phyloP scores from a whole-genome alignment of 805 yeast genomes.

The Nakazawaea wickerhamii region DNA sequence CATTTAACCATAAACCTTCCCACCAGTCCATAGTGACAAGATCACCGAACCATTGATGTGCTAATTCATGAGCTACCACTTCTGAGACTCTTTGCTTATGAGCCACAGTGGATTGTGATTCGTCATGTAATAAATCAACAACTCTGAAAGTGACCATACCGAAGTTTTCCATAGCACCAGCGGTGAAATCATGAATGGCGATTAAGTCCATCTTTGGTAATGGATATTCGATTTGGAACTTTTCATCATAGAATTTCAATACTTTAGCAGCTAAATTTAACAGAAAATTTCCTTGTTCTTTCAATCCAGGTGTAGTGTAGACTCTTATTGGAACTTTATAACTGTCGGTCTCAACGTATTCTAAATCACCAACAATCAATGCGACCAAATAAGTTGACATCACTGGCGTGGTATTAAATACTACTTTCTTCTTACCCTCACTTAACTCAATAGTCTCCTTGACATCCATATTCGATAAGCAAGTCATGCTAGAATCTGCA shows the following conservation, averaged over 20 bases:
- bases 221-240: slow-evolving; percentile 58
- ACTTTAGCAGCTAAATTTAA: slow-evolving; percentile 41
- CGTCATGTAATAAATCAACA: slow-evolving; percentile 49
- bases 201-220: slow-evolving; percentile 76
- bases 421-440: slow-evolving; percentile 38
- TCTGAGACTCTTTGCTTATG: slow-evolving; percentile 71
- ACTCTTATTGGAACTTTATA: slow-evolving; percentile 56
- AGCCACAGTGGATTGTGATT: slow-evolving; percentile 38
- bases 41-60: slow-evolving; percentile 92
- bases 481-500: slow-evolving; percentile 46
- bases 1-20: slow-evolving; percentile 88
- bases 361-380: slow-evolving; percentile 64
- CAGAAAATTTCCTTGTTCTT: slow-evolving; percentile 42
- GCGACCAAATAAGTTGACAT: slow-evolving; percentile 76
- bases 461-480: slow-evolving; percentile 65
- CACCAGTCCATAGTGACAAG: slow-evolving; percentile 91
- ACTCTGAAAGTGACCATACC: slow-evolving; percentile 69
- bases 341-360: slow-evolving; percentile 48
- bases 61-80: slow-evolving; percentile 81
- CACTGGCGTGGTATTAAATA: slow-evolving; percentile 58
- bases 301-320: slow-evolving; percentile 47
- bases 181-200: slow-evolving; percentile 75
- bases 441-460: slow-evolving; percentile 31
- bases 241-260: slow-evolving; percentile 41
- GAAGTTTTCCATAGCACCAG: slow-evolving; percentile 93